Base-by-base conservation (phyloP, 768 basidiomycete species). In the Lactarius sp. region DNA sequence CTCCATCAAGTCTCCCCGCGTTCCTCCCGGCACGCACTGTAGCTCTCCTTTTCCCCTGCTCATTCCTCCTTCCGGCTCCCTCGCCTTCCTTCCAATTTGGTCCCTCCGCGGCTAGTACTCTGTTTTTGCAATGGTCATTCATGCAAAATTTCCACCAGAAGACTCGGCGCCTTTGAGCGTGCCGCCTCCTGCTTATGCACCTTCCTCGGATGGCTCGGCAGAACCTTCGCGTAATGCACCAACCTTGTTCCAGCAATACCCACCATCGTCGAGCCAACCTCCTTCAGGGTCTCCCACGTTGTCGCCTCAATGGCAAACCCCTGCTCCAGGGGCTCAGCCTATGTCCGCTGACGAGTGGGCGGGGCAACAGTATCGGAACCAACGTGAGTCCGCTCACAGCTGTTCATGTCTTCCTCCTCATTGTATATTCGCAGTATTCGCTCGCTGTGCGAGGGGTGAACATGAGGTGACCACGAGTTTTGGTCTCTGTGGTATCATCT, bases 401-500 rank as follows among this genome's bases (percentile, higher is more conserved):
- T 12, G 20, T 52, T 34, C 18, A 6, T 37, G 10, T 20, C 4
- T 14, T 44, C 33, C 4, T 49, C 13, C 8, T 27, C 57, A 22
- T 52, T 4, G 0, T 27, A 12, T 6, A 34, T 31, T 44, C 37
- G 14, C 27, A 72, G 71, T 71, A 27, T 56, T 65, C 49, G 71
- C 69, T 54, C 64, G 62, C 46, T 74, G 73, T 60, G 73, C 73
- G 20, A 65, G 69, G 42, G 73, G 73, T 33, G 65, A 73, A 20
- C 73, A 74, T 46, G 72, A 73, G 34, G 60, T 66, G 12, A 54
- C 59, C n/a, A 71, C 58, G 18, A 70, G 68, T 39, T 69, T 73
- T 52, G 73, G 73, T 20, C 51, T 69, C 20, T 70, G 69, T 46
- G 73, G 73, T 9, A 73, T 74, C 62, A 70, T 74, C 53, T 67